phyloP scores from a whole-genome alignment of 805 yeast genomes.

The Candida wancherniae region DNA sequence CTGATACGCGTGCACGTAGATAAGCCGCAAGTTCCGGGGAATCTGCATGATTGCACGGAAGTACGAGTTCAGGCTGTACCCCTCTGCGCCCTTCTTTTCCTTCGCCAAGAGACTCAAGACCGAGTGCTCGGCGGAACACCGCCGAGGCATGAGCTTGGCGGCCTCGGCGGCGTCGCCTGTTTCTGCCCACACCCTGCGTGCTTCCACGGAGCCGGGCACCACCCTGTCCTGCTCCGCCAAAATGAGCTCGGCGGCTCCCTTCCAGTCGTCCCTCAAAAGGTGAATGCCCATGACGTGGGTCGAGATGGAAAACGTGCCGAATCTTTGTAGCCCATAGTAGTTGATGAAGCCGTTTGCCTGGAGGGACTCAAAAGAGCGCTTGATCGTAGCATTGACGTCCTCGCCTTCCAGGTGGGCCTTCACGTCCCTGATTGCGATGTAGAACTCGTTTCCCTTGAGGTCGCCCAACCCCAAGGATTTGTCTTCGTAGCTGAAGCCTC shows the following conservation, averaged over 20 bases:
- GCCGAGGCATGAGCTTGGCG: conserved; percentile 74
- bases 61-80: conserved; percentile 51
- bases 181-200: conserved; percentile 76
- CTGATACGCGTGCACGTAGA: conserved; percentile 98
- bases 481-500: conserved; percentile 69
- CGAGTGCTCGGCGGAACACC: conserved; percentile 79
- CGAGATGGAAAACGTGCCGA: conserved; percentile 91
- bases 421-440: conserved; percentile 78
- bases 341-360: conserved; percentile 76
- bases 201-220: conserved; percentile 75
- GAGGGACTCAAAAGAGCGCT: conserved; percentile 52
- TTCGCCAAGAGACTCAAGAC: conserved; percentile 58
- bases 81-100: conserved; percentile 41
- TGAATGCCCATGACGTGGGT: conserved; percentile 82
- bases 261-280: conserved; percentile 70
- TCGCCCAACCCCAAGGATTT: conserved; percentile 71
- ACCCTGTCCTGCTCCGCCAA: conserved; percentile 83
- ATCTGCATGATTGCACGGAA: conserved; percentile 80
- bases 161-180: conserved; percentile 64
- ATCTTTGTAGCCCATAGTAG: conserved; percentile 97
- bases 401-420: conserved; percentile 24
- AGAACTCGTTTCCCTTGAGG: conserved; percentile 81
- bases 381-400: conserved; percentile 43
- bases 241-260: conserved; percentile 70
- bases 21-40: conserved; percentile 85